These are phyloP conservation scores for Tolypocladium tundrense DNA, from an alignment of 2,329 filamentous ascomycete species.

Conservation along the genomic window DNA sequence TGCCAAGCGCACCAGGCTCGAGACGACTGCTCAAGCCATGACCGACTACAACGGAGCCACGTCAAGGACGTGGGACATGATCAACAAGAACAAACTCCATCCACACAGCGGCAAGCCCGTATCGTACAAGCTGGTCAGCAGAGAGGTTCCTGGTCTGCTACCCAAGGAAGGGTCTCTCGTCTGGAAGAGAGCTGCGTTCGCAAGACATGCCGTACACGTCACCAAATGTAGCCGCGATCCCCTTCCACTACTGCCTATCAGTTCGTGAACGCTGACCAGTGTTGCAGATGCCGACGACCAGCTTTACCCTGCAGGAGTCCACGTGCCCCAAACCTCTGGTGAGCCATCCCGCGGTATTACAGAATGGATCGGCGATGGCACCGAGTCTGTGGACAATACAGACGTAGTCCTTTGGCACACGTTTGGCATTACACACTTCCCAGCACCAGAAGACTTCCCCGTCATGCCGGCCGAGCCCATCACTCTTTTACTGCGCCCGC, in stretches of 20 bases:
- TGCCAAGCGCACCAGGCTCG: slow-evolving; percentile 71
- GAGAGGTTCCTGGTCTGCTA: slow-evolving; percentile 68
- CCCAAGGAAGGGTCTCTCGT: slow-evolving; percentile 75
- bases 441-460: not conserved
- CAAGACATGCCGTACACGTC: slow-evolving; percentile 77
- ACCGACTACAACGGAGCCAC: slow-evolving; percentile 76
- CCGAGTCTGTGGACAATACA: not conserved
- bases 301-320: not conserved
- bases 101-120: slow-evolving; percentile 77
- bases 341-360: not conserved
- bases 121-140: slow-evolving; percentile 80
- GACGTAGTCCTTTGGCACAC: not conserved
- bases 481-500: not conserved
- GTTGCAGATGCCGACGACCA: not conserved
- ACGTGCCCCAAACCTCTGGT: not conserved
- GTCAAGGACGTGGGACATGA: slow-evolving; percentile 81
- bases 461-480: not conserved
- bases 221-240: slow-evolving; percentile 52
- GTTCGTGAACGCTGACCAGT: not conserved
- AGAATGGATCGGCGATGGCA: not conserved
- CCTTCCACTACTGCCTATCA: not conserved
- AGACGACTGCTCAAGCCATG: slow-evolving; percentile 55
- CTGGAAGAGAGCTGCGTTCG: slow-evolving; percentile 84
- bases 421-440: not conserved
- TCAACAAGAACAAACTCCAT: slow-evolving; percentile 75